phyloP scores from a whole-genome alignment of 192 early-diverging fungal species.

The Linnemannia elongata region DNA sequence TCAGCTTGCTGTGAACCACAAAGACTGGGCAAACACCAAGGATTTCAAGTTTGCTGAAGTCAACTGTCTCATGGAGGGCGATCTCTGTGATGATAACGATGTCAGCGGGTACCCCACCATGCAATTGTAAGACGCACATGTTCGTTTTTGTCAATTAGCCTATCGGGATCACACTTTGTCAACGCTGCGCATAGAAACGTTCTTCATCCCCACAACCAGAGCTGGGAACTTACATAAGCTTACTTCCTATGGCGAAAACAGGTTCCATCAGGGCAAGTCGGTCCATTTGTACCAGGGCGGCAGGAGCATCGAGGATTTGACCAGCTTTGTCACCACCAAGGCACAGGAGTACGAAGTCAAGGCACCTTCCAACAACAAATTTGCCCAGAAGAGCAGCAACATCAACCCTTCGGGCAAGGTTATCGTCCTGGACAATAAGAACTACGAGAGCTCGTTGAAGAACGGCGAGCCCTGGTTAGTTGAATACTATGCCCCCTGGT shows the following conservation, averaged over 20 bases:
- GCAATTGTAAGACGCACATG: constrained; percentile 61
- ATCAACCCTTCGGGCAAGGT: constrained; percentile 68
- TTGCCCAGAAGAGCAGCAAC: constrained; percentile 1
- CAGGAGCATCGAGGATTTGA: constrained; percentile 30
- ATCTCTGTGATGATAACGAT: constrained; percentile 73
- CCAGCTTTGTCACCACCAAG: constrained; percentile 28
- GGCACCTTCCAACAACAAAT: not conserved
- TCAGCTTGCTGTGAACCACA: constrained; percentile 56
- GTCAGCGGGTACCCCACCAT: constrained; percentile 72
- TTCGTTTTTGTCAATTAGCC: too few species aligned
- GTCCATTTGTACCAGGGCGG: constrained; percentile 51
- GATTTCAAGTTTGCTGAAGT: constrained; percentile 77
- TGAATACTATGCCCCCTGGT: constrained; percentile 93
- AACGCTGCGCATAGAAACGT: constrained; percentile 12
- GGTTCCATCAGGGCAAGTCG: constrained; percentile 45
- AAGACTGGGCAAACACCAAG: constrained; percentile 40
- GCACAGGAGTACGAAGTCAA: constrained; percentile 37
- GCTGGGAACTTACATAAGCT: not conserved
- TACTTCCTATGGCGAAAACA: not conserved
- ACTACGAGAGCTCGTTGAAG: constrained; percentile 66
- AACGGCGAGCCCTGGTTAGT: constrained; percentile 83
- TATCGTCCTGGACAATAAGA: constrained; percentile 66
- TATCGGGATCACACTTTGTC: constrained; percentile 47
- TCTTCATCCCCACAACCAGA: not conserved
- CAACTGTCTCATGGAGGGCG: constrained; percentile 74